Base-by-base conservation (phyloP, 306 rosid species). In the Delonix regia region DNA sequence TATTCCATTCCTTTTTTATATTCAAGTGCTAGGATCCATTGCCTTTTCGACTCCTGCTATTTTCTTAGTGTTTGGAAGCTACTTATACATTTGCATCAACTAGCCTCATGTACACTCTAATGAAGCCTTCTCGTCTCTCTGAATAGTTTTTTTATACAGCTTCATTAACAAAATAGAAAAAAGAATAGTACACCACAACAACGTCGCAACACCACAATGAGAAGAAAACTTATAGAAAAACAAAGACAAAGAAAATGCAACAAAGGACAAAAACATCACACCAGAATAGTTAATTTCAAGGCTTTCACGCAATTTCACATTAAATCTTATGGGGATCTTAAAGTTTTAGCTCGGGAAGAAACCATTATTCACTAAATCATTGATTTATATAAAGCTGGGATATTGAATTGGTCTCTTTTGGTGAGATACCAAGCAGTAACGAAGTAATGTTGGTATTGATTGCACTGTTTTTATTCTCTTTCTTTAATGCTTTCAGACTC, bases 61-160 rank as follows among this genome's bases (percentile, higher is more conserved):
- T 82, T 95, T 98, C 65, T 83, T 95, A 57, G 90, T 95, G 60
- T 93, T 95, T 28, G 99, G 99, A 45, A 93, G 98, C 87, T 95
- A 95, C 87, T 81, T 95, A 61, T 95, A 95, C 81, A 72, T 95
- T 77, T 91, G 98, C 89, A 95, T 95, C 45, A 95, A 95, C 82
- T 95, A 98, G 99, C 92, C 93, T 55, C 96, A 93, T 76, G 66
- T 95, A 39, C 99, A 95, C 94, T 95, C 93, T 6, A 98, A 95
- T 48, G 99, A 95, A 85, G 99, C 99, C 76, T 95, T 95, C 85
- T 95, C 99, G 0, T 95, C 99, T 22, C 90, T 95, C 33, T 86
- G 98, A 78, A 95, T 95, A n/a, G n/a, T n/a, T n/a, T n/a, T n/a
- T n/a, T n/a, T n/a, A n/a, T n/a, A n/a, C n/a, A n/a, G n/a, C n/a